Conservation (phyloP, 768 basidiomycete genomes). For the Trametes elegans region DNA sequence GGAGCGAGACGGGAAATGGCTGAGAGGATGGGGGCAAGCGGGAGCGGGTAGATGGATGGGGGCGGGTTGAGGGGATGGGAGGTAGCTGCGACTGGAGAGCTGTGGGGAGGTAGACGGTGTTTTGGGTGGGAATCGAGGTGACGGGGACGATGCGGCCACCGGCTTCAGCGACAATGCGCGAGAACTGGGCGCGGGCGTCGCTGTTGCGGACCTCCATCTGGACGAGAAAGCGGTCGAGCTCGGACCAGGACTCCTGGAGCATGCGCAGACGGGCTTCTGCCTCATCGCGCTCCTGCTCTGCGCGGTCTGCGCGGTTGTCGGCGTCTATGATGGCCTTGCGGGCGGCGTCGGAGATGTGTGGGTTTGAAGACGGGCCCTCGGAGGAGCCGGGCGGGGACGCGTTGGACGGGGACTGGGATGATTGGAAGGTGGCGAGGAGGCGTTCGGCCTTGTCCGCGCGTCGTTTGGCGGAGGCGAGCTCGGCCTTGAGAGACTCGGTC, state of each 20-base stretch:
- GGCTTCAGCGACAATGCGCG: constrained; percentile 42
- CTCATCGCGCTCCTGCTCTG: constrained; percentile 55
- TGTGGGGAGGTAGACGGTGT: constrained; percentile 13
- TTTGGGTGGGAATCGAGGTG: constrained; percentile 17
- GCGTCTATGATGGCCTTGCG: constrained; percentile 39
- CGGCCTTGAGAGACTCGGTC: constrained; percentile 46
- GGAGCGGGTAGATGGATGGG: constrained; percentile 4
- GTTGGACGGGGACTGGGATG: constrained; percentile 25
- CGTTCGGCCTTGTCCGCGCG: constrained; percentile 58
- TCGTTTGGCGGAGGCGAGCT: constrained; percentile 40
- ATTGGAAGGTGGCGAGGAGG: constrained; percentile 31
- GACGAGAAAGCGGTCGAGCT: constrained; percentile 47
- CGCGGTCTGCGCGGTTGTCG: constrained; percentile 48
- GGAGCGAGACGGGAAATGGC: constrained; percentile 35
- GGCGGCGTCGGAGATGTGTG: constrained; percentile 31
- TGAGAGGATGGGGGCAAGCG: constrained; percentile 27
- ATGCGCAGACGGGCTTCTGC: constrained; percentile 45
- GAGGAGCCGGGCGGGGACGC: constrained; percentile 23
- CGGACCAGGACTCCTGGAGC: constrained; percentile 45
- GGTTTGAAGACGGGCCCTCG: constrained; percentile 19
- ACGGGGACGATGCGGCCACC: constrained; percentile 43
- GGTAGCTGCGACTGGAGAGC: constrained; percentile 5
- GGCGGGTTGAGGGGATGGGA: constrained; percentile 8
- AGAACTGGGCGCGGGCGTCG: constrained; percentile 50
- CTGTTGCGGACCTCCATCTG: constrained; percentile 43